Percentiles rank a stretch among this genome's conserved stretches.
Evolutionary conservation across 176 grass and related monocot species (phyloP).

Genomic region (Tillandsia leiboldiana): DNA sequence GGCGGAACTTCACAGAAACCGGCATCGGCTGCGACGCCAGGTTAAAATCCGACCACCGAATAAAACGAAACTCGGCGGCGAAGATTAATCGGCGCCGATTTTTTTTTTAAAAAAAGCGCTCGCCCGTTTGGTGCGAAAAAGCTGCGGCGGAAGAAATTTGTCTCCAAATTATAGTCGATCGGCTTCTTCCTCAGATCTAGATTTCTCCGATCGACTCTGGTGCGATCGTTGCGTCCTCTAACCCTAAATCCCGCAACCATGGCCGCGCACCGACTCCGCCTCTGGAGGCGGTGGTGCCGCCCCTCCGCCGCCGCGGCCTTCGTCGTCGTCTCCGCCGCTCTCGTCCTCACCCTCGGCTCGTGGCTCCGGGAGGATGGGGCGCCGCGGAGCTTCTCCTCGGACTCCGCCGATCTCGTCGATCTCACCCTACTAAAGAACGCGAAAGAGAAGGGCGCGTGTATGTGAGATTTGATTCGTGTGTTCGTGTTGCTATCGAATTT

Average conservation of each 20-base stretch:
- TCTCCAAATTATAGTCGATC: no score
- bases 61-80: no score
- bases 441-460: conserved; percentile 63
- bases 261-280: conserved; percentile 31
- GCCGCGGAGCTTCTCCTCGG: conserved; percentile 8
- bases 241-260: conserved; percentile 13
- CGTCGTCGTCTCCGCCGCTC: conserved; percentile 17
- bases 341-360: conserved; percentile 9
- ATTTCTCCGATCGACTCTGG: background rate
- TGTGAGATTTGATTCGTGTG: background rate
- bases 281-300: conserved; percentile 49
- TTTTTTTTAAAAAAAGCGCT: no score
- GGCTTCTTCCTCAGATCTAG: background rate
- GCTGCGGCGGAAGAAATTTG: no score
- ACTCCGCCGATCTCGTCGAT: conserved; percentile 36
- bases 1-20: no score
- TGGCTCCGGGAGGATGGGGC: background rate
- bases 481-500: background rate
- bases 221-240: background rate
- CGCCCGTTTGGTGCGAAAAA: no score
- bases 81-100: no score
- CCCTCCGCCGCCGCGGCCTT: conserved; percentile 14
- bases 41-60: no score
- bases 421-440: conserved; percentile 57
- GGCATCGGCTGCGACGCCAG: no score